These are phyloP conservation scores for Nepenthes mirabilis DNA, from an alignment of 148 eudicot species.

Conservation along the genomic window DNA sequence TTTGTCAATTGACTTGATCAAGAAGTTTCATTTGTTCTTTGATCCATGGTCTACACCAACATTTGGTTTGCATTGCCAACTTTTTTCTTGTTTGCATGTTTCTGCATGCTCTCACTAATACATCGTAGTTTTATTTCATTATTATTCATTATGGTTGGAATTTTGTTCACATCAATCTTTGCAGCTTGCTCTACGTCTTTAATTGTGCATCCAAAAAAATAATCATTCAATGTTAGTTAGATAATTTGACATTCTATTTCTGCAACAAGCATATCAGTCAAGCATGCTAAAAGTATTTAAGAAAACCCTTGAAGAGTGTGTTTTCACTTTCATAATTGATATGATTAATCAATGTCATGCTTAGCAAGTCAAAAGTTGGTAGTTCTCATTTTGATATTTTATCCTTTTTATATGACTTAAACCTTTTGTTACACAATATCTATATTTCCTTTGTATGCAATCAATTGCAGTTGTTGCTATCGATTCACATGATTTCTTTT, in stretches of 20 bases:
- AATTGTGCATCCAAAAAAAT: not conserved
- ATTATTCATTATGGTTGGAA: no score
- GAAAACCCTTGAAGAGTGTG: conserved; percentile 96
- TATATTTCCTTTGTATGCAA: not conserved
- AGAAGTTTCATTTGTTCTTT: no score
- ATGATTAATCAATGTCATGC: conserved; percentile 27
- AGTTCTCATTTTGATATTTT: not conserved
- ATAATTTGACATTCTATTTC: conserved; percentile 9
- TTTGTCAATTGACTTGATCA: no score
- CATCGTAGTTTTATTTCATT: no score
- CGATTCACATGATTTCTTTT: conserved; percentile 3
- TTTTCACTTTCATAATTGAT: conserved; percentile 86
- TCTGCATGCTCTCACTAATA: no score
- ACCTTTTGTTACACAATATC: not conserved
- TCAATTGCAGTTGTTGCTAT: conserved; percentile 1
- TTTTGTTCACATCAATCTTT: not conserved
- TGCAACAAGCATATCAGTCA: conserved; percentile 75
- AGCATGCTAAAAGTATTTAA: conserved; percentile 99
- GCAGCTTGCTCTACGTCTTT: not conserved
- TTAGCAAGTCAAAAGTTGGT: conserved; percentile 5
- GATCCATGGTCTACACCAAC: no score
- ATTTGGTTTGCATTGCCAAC: no score
- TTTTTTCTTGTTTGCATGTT: no score
- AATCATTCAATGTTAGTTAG: not conserved
- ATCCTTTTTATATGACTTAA: not conserved